Conservation (phyloP, 1,139 yeast species). For the Yamadazyma atlantica region DNA sequence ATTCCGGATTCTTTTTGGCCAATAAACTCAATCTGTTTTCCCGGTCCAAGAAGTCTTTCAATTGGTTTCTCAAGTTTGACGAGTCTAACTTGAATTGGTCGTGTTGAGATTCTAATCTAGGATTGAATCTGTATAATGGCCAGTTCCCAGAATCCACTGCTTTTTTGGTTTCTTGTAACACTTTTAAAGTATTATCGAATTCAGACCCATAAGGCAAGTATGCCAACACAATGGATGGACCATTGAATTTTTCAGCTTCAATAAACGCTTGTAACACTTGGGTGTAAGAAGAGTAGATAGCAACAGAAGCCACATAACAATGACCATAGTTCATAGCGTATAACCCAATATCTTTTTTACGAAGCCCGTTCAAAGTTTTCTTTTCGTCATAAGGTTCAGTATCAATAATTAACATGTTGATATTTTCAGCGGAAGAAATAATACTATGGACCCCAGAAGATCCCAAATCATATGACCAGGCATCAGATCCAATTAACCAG, state of each 20-base stretch:
- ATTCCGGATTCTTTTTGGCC: slow-evolving; percentile 67
- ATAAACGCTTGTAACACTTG: slow-evolving; percentile 86
- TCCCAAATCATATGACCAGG: slow-evolving; percentile 94
- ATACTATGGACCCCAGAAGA: slow-evolving; percentile 89
- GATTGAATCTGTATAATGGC: slow-evolving; percentile 91
- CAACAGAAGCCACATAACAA: slow-evolving; percentile 91
- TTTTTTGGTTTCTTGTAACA: slow-evolving; percentile 81
- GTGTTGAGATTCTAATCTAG: slow-evolving; percentile 46
- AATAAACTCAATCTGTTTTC: slow-evolving; percentile 83
- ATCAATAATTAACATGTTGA: slow-evolving; percentile 85
- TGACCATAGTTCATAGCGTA: slow-evolving; percentile 94
- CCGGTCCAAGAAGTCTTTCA: slow-evolving; percentile 79
- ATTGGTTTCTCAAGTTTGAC: slow-evolving; percentile 71
- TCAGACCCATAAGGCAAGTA: slow-evolving; percentile 78
- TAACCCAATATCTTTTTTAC: slow-evolving; percentile 91
- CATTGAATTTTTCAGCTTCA: slow-evolving; percentile 85
- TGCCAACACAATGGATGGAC: slow-evolving; percentile 90
- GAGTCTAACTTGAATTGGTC: slow-evolving; percentile 80
- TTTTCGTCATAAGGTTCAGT: slow-evolving; percentile 74
- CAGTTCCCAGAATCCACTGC: slow-evolving; percentile 94
- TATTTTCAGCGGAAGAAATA: slow-evolving; percentile 69
- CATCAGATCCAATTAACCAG: slow-evolving; percentile 93
- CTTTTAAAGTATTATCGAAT: slow-evolving; percentile 66
- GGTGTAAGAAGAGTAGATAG: slow-evolving; percentile 89
- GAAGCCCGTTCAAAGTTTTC: slow-evolving; percentile 34